These are phyloP conservation scores for Diplodia mutila DNA, from an alignment of 2,329 filamentous ascomycete species.

Conservation along the genomic window DNA sequence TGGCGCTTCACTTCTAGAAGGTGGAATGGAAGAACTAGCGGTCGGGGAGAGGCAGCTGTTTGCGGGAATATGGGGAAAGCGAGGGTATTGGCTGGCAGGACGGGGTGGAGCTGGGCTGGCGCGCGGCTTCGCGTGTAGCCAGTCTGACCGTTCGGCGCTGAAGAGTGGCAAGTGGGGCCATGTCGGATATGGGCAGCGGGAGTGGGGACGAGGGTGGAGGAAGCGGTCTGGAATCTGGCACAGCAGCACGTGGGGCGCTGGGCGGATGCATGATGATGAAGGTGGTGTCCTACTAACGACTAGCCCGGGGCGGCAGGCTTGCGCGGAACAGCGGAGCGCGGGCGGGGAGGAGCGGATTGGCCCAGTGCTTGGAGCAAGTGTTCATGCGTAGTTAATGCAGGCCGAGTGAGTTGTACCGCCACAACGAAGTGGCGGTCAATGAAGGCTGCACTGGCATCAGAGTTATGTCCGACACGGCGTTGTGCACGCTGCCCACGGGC, in stretches of 20 bases:
- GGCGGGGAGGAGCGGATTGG: constrained; percentile 20
- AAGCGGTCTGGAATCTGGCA: constrained; percentile 15
- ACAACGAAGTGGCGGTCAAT: constrained; percentile 18
- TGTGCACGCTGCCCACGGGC: too few relatives aligned
- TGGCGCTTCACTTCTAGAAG: constrained; percentile 13
- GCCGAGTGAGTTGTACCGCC: constrained; percentile 3
- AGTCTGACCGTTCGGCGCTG: not conserved
- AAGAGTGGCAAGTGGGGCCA: not conserved
- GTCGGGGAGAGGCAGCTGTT: not conserved
- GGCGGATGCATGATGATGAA: constrained; percentile 12
- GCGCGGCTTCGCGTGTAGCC: not conserved
- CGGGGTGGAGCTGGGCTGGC: too few relatives aligned
- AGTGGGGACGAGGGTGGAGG: constrained; percentile 11
- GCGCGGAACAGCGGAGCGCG: constrained; percentile 19
- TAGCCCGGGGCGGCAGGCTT: not conserved
- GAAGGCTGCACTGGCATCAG: not conserved
- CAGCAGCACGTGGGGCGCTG: not conserved
- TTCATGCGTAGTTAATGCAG: constrained; percentile 3
- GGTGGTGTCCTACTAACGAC: not conserved
- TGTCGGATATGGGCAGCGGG: not conserved
- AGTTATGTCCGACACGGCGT: not conserved
- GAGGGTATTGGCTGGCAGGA: not conserved
- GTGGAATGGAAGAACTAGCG: constrained; percentile 6
- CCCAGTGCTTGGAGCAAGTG: constrained; percentile 9
- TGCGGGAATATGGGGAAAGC: constrained; percentile 22